phyloP scores from a whole-genome alignment of 2,329 filamentous ascomycete genomes.

The Epichloe sp. region DNA sequence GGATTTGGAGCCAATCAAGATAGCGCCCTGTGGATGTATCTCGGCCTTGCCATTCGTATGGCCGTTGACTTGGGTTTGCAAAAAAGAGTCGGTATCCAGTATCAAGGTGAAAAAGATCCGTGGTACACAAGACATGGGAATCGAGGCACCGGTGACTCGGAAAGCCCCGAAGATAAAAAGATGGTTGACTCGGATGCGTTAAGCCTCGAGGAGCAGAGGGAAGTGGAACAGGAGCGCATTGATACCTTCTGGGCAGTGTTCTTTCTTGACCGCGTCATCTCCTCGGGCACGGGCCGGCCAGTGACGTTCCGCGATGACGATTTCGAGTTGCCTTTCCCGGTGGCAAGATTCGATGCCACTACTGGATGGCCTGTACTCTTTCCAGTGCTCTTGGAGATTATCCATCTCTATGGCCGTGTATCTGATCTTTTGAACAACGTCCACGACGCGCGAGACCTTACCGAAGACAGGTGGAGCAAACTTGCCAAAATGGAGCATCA shows the following conservation, averaged over 20 bases:
- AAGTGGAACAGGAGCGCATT: constrained; percentile 66
- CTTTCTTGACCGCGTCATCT: constrained; percentile 76
- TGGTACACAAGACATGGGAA: constrained; percentile 34
- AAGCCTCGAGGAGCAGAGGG: constrained; percentile 41
- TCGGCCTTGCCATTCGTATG: constrained; percentile 77
- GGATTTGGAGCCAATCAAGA: constrained; percentile 82
- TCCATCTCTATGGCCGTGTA: constrained; percentile 73
- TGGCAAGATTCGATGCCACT: constrained; percentile 33
- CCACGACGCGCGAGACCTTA: constrained; percentile 59
- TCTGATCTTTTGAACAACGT: constrained; percentile 79
- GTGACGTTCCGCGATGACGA: constrained; percentile 76
- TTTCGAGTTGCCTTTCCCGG: constrained; percentile 63
- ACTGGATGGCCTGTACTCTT: constrained; percentile 67
- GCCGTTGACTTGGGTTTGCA: constrained; percentile 69
- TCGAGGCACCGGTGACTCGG: constrained; percentile 20
- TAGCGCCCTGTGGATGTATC: constrained; percentile 86
- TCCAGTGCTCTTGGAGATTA: constrained; percentile 67
- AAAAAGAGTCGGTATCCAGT: constrained; percentile 65
- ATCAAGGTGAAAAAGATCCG: constrained; percentile 40
- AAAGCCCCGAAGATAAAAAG: constrained; percentile 27
- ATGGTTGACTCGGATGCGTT: constrained; percentile 26
- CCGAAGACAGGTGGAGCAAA: constrained; percentile 56
- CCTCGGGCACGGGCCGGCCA: constrained; percentile 71
- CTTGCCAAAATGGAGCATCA: constrained; percentile 70
- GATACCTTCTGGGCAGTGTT: constrained; percentile 89